Base-by-base conservation (phyloP, 176 grass and related monocot species). In the Typha latifolia region DNA sequence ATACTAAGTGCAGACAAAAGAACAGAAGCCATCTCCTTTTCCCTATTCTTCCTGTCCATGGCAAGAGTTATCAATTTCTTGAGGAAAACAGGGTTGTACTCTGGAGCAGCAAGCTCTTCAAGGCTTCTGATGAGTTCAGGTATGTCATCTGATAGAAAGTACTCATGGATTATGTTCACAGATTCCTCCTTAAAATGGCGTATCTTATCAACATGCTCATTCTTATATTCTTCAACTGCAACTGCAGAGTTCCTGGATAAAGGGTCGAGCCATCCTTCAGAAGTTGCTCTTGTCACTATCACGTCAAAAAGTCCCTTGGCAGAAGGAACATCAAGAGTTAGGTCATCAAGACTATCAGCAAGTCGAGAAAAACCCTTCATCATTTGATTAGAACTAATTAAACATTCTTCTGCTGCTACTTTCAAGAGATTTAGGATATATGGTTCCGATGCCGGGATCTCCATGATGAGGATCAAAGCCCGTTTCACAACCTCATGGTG, bases 401-500 rank as follows among this genome's bases (percentile, higher is more conserved):
- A 79, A 61, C 90, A 70, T 20, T 87, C 86, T 18, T 61, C 70
- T 14, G 79, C 57, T 21, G 90, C 80, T 76, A 85, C 84, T 71
- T 84, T 83, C 32, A 95, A 66, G 68, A 95, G 37, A 68, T 90
- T 86, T 11, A 95, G 59, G 27, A 95, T 84, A 62, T 76, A 61
- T 56, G 66, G 67, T 37, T 90, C 77, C 0, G 86, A 79, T 18
- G 75, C 72, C 0, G 55, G 55, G 47, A 80, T 95, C 68, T 95
- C 90, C n/a, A 95, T 80, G 3, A 66, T 71, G 52, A 95, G 32
- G 49, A 77, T 86, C 52, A 95, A 62, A 69, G 90, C 80, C 70
- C 80, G 80, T 61, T 95, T 95, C 74, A 95, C 90, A 79, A 95
- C 90, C 80, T 95, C 90, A 56, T 95, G 90, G 69, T 90, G 82